Conservation (phyloP, 2,329 filamentous ascomycete species). For the Colletotrichum lini region DNA sequence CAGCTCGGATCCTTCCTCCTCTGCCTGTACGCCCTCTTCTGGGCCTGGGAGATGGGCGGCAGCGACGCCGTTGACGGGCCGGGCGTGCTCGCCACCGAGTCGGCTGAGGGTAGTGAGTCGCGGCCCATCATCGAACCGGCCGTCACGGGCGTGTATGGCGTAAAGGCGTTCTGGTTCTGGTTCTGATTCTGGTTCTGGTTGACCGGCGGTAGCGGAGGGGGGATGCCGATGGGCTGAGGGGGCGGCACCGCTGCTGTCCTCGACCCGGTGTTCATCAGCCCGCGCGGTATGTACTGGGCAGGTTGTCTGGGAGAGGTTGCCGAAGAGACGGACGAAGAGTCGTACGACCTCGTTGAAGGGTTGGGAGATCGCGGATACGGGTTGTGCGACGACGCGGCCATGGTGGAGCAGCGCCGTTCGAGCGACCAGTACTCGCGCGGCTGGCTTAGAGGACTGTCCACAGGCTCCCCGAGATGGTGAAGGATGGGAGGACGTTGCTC, state of each 20-base stretch:
- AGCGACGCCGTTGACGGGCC: conserved; percentile 58
- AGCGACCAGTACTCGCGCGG: conserved; percentile 51
- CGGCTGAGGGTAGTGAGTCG: conserved; percentile 72
- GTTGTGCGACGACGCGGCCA: conserved; percentile 61
- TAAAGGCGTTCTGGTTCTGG: conserved; percentile 60
- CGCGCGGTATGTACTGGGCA: conserved; percentile 64
- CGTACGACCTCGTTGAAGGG: conserved; percentile 73
- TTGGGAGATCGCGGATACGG: conserved; percentile 74
- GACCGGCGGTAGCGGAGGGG: conserved; percentile 62
- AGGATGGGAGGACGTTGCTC: conserved; percentile 55
- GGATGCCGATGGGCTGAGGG: conserved; percentile 68
- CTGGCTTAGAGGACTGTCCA: conserved; percentile 55
- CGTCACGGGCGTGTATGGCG: conserved; percentile 67
- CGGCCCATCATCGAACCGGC: conserved; percentile 67
- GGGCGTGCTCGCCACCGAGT: conserved; percentile 70
- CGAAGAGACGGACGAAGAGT: conserved; percentile 75
- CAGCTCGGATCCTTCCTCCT: conserved; percentile 97
- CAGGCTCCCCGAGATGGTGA: conserved; percentile 56
- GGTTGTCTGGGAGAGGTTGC: conserved; percentile 71
- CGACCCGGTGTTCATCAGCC: conserved; percentile 66
- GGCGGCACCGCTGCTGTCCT: conserved; percentile 64
- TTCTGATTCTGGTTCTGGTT: conserved; percentile 47
- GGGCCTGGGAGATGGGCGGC: conserved; percentile 68
- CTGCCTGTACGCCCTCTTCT: conserved; percentile 95
- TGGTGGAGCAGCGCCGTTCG: conserved; percentile 43